Conservation (phyloP, 2,329 filamentous ascomycete species). For the Amylocarpus encephaloides region DNA sequence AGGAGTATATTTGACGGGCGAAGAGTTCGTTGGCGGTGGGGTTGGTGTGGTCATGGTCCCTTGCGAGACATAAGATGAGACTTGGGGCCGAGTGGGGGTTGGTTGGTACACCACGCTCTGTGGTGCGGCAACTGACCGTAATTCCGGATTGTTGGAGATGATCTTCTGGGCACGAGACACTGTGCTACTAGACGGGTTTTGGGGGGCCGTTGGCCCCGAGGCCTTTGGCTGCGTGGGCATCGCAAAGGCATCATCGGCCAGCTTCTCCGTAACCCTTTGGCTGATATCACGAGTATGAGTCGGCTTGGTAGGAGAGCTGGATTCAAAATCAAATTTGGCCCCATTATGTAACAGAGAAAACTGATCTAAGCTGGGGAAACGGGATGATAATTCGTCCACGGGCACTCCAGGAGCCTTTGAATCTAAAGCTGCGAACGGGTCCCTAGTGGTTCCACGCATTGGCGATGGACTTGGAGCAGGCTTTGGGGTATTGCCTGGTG, state of each 20-base stretch:
- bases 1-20: slow-evolving; percentile 20
- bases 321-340: slow-evolving; percentile 76
- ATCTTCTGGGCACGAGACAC: slow-evolving; percentile 58
- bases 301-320: slow-evolving; percentile 42
- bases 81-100: slow-evolving; percentile 34
- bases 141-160: slow-evolving; percentile 55
- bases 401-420: slow-evolving; percentile 49
- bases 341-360: slow-evolving; percentile 87
- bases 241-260: slow-evolving; percentile 81
- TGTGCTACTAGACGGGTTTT: slow-evolving; percentile 30
- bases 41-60: slow-evolving; percentile 74
- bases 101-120: slow-evolving; percentile 29
- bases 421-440: slow-evolving; percentile 90
- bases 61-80: slow-evolving; percentile 50
- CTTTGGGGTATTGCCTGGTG: slow-evolving; percentile 41
- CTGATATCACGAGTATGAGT: slow-evolving; percentile 49
- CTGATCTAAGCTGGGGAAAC: slow-evolving; percentile 88
- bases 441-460: slow-evolving; percentile 60
- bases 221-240: slow-evolving; percentile 13
- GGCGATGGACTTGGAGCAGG: slow-evolving; percentile 56
- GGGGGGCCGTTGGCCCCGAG: slow-evolving; percentile 9
- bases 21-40: slow-evolving; percentile 31
- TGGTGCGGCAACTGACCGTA: slow-evolving; percentile 43
- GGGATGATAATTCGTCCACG: slow-evolving; percentile 72
- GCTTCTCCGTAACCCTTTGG: slow-evolving; percentile 63